Base-by-base conservation (phyloP, 176 grass and related monocot species). In the Phoenix roebelenii region DNA sequence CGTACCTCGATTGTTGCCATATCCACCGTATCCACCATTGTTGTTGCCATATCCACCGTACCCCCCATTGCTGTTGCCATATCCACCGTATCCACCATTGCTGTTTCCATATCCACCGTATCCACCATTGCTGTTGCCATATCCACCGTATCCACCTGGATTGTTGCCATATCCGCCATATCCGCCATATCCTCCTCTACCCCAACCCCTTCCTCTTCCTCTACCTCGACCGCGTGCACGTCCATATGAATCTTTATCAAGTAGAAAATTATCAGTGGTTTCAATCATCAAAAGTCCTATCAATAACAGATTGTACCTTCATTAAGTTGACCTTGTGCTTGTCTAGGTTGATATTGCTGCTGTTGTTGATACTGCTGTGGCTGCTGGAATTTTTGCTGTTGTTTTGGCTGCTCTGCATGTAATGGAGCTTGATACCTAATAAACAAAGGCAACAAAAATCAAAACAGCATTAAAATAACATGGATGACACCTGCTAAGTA, bases 341-440 rank as follows among this genome's bases (percentile, higher is more conserved):
- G 65, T 32, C 28, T 68, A 3, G 25, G 53, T 55, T 67, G 65
- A 67, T 35, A 16, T 18, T 67, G 65, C 19, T 68, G 65, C 55
- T 55, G 51, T 15, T 55, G 65, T 57, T 67, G 65, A 15, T 18
- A 55, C 9, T 22, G 65, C 5, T 68, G 65, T 20, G 50, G 4
- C 50, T 56, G 65, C 26, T 68, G 65, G 29, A 55, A 55, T 55
- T 52, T 68, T 39, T 56, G 65, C 5, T 39, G 65, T 9, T 19
- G 65, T 28, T 39, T 68, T 68, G 65, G 52, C 2, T 57, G 65
- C 26, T 68, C 65, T 7, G 35, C 15, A 56, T 56, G 52, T 3
- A 39, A 35, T 28, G 65, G 65, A 56, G 26, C 52, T 68, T 68
- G 65, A 57, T 56, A 68, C 52, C 65, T 68, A 28, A 49, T 49